These are phyloP conservation scores for Tricharina praecox DNA, from an alignment of 495 filamentous ascomycete genomes.

Conservation along the genomic window DNA sequence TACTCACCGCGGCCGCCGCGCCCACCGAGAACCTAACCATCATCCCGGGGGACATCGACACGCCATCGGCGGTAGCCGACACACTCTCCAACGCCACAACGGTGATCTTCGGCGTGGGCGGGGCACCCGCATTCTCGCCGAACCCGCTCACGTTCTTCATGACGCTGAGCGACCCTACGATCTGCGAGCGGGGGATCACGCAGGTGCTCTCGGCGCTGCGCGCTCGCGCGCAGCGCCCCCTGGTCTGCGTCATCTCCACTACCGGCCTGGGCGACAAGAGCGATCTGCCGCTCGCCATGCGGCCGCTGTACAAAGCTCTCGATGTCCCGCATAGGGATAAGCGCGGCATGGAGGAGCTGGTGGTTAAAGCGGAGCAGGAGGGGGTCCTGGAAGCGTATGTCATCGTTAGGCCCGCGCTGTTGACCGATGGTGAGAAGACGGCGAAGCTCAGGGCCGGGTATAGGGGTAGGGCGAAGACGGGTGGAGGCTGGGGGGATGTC, in stretches of 20 bases:
- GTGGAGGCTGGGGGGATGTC: constrained; percentile 19
- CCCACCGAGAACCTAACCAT: constrained; percentile 34
- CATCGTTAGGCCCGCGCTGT: constrained; percentile 28
- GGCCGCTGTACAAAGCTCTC: constrained; percentile 29
- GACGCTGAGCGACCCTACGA: constrained; percentile 13
- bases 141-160: constrained; percentile 12
- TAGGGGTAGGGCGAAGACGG: constrained; percentile 25
- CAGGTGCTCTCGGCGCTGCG: background rate
- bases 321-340: constrained; percentile 30
- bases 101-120: constrained; percentile 32
- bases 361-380: constrained; percentile 10
- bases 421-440: constrained; percentile 24
- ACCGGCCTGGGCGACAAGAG: constrained; percentile 6
- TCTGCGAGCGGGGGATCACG: constrained; percentile 10
- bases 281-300: constrained; percentile 28
- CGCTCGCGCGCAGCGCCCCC: background rate
- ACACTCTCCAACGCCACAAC: constrained; percentile 21
- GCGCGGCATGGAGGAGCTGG: constrained; percentile 27
- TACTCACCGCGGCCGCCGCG: constrained; percentile 28
- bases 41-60: constrained; percentile 31
- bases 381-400: constrained; percentile 17
- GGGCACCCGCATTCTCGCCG: constrained; percentile 18
- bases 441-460: constrained; percentile 24
- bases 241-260: background rate
- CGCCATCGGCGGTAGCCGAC: constrained; percentile 27